Percentiles rank a stretch among this genome's conserved stretches.
phyloP scores from a whole-genome alignment of 495 filamentous ascomycete species.

The Collariella sp. region DNA sequence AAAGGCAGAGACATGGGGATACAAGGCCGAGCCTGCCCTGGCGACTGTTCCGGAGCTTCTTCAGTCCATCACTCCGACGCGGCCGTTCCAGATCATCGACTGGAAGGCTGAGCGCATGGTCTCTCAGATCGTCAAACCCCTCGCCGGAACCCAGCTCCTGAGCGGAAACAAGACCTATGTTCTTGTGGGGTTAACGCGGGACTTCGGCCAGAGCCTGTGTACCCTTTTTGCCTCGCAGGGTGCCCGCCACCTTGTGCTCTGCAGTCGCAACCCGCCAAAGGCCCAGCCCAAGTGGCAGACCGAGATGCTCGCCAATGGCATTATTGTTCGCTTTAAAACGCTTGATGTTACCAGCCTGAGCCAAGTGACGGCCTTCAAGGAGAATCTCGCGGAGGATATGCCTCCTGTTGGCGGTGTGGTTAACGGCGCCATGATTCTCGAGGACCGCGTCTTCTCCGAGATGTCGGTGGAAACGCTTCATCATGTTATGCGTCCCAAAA shows the following conservation, averaged over 20 bases:
- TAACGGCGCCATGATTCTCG: slow-evolving; percentile 49
- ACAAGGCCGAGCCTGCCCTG: neutral
- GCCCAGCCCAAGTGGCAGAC: slow-evolving; percentile 32
- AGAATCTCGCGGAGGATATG: slow-evolving; percentile 15
- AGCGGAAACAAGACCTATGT: slow-evolving; percentile 44
- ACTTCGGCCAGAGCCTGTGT: slow-evolving; percentile 51
- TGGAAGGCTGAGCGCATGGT: slow-evolving; percentile 31
- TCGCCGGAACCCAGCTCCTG: slow-evolving; percentile 20
- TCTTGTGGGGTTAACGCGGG: slow-evolving; percentile 49
- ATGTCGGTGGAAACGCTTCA: slow-evolving; percentile 38
- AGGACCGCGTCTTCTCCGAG: slow-evolving; percentile 39
- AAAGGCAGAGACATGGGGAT: neutral
- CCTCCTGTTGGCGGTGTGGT: slow-evolving; percentile 40
- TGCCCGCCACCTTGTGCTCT: slow-evolving; percentile 45
- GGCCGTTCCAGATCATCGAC: slow-evolving; percentile 28
- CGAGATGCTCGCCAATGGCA: slow-evolving; percentile 26
- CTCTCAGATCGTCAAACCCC: slow-evolving; percentile 13
- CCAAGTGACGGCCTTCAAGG: slow-evolving; percentile 24
- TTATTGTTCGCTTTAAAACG: slow-evolving; percentile 26
- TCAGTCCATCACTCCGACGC: neutral
- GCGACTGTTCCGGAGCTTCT: slow-evolving; percentile 22
- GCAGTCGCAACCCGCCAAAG: slow-evolving; percentile 45
- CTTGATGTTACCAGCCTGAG: slow-evolving; percentile 30
- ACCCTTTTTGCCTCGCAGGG: slow-evolving; percentile 48
- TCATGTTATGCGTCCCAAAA: slow-evolving; percentile 38